Conservation (phyloP, 441 rosid genomes). For the Erodium chrysanthum region DNA sequence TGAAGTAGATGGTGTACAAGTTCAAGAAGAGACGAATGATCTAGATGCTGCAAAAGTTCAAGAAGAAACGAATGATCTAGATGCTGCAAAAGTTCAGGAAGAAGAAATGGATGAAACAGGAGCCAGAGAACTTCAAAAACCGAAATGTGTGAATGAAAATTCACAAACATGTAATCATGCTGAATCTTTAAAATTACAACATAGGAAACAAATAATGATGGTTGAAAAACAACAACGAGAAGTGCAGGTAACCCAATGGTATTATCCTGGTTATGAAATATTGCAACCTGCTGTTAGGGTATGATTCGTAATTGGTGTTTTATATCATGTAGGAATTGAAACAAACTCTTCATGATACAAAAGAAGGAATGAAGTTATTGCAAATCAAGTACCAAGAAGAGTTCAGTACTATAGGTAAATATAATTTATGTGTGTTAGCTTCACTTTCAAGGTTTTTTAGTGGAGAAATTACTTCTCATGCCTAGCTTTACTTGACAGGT, state of each 20-base stretch:
- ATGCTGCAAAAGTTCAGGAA: background rate
- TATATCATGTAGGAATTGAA: conserved; percentile 41
- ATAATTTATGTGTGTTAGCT: background rate
- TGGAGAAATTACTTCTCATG: background rate
- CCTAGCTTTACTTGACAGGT: background rate
- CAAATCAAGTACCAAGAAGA: conserved; percentile 47
- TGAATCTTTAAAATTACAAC: conserved; percentile 16
- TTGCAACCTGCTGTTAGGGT: background rate
- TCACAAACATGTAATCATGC: conserved; percentile 9
- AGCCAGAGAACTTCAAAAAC: background rate
- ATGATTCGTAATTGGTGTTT: conserved; percentile 10
- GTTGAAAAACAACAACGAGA: conserved; percentile 31
- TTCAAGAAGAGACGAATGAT: conserved; percentile 2
- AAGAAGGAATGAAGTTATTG: conserved; percentile 36
- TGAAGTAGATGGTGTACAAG: conserved; percentile 14
- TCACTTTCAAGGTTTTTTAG: background rate
- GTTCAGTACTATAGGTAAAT: conserved; percentile 36
- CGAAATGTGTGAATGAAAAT: background rate
- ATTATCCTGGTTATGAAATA: background rate
- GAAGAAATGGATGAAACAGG: conserved; percentile 1
- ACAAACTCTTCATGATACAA: conserved; percentile 31
- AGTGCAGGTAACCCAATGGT: conserved; percentile 35
- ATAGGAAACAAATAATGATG: conserved; percentile 20
- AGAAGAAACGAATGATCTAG: too few species aligned
- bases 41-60: background rate